Percentiles rank a stretch among this genome's conserved stretches.
phyloP scores from a whole-genome alignment of 495 filamentous ascomycete genomes.

The Eremomyces bilateralis region DNA sequence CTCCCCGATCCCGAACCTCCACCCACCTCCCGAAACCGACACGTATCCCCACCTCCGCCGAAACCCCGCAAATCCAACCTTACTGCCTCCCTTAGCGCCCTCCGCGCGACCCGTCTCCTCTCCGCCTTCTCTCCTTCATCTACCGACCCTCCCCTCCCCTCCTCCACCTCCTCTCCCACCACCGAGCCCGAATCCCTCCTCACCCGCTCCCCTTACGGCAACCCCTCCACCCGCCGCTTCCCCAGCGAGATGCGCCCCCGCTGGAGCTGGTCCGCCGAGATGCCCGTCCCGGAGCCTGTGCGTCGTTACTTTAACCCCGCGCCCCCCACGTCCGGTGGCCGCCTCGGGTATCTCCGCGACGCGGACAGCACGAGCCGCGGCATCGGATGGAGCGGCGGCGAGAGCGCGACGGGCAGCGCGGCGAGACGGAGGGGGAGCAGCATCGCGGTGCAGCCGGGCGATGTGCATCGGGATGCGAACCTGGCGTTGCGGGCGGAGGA shows the following conservation, averaged over 20 bases:
- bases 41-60: slow-evolving; percentile 3
- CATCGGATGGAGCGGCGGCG: slow-evolving; percentile 21
- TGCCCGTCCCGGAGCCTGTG: slow-evolving; percentile 68
- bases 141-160: slow-evolving; percentile 66
- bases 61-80: slow-evolving; percentile 72
- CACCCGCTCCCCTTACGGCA: slow-evolving; percentile 48
- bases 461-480: too few species aligned
- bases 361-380: slow-evolving; percentile 42
- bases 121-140: slow-evolving; percentile 69
- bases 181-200: slow-evolving; percentile 75
- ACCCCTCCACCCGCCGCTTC: slow-evolving; percentile 39
- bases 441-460: not conserved
- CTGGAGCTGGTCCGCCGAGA: slow-evolving; percentile 44
- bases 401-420: too few species aligned
- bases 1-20: not conserved
- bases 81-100: slow-evolving; percentile 70
- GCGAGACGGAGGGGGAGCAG: too few species aligned
- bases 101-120: slow-evolving; percentile 66
- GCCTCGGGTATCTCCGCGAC: too few species aligned
- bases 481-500: too few species aligned
- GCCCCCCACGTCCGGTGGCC: too few species aligned
- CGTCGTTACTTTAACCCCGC: slow-evolving; percentile 83
- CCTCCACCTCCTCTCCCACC: slow-evolving; percentile 40
- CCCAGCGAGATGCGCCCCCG: slow-evolving; percentile 76
- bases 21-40: slow-evolving; percentile 4